phyloP scores from a whole-genome alignment of 257 asterid genomes.

The Solanum lignicaule region DNA sequence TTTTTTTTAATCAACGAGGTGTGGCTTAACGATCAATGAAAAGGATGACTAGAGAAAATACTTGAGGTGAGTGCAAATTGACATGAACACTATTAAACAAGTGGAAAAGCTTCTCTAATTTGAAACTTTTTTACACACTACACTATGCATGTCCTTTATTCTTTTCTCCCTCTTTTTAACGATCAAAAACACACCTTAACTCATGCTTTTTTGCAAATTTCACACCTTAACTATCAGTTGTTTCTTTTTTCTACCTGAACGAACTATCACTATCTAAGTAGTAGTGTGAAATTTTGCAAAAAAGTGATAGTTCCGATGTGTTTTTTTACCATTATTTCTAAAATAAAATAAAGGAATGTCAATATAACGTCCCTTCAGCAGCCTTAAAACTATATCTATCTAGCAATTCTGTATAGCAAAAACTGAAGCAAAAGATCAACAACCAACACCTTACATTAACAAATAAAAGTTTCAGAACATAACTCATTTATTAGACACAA shows the following conservation, averaged over 20 bases:
- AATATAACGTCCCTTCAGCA: not conserved
- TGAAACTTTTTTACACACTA: not conserved
- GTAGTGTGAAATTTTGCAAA: not conserved
- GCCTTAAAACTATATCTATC: not conserved
- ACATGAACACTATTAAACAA: not conserved
- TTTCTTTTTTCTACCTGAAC: not conserved
- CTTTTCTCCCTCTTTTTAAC: not conserved
- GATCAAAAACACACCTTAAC: not conserved
- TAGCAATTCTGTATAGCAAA: not conserved
- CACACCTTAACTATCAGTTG: not conserved
- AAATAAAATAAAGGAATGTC: too few species aligned
- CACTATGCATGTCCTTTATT: not conserved
- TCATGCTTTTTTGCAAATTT: not conserved
- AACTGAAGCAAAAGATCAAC: not conserved
- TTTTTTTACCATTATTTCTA: not conserved
- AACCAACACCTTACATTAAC: not conserved
- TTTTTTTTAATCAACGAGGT: not conserved
- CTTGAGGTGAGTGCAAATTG: not conserved
- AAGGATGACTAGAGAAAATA: not conserved
- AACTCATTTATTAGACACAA: not conserved
- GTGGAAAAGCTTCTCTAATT: not conserved
- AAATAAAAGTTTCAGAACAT: not conserved
- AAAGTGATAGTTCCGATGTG: not conserved
- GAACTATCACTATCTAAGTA: not conserved
- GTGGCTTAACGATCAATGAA: not conserved